These are phyloP conservation scores for Picochlorum sp. DNA, from an alignment of 139 green algal species.

Conservation along the genomic window DNA sequence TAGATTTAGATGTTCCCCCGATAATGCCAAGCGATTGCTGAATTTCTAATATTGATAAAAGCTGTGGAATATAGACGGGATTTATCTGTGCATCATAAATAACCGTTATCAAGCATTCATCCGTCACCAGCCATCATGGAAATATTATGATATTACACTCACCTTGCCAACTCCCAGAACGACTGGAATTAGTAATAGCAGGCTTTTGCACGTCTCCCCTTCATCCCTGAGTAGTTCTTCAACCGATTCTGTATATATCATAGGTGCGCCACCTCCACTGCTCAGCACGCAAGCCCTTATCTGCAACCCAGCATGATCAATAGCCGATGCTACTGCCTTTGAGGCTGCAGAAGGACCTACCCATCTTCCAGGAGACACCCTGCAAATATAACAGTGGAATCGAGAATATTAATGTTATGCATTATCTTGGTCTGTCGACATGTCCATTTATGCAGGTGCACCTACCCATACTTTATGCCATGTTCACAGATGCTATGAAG, in stretches of 20 bases:
- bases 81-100: constrained; percentile 29
- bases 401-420: neutral
- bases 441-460: neutral
- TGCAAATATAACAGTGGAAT: constrained; percentile 17
- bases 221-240: neutral
- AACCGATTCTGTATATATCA: constrained; percentile 18
- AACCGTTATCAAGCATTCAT: neutral
- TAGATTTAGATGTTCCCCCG: constrained; percentile 65
- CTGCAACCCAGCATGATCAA: constrained; percentile 12
- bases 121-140: neutral
- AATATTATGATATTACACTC: neutral
- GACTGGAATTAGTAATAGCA: constrained; percentile 74
- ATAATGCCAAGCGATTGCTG: constrained; percentile 82
- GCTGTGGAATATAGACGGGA: constrained; percentile 63
- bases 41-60: constrained; percentile 54
- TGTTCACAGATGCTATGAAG: constrained; percentile 67
- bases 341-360: constrained; percentile 80
- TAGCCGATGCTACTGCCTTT: constrained; percentile 41
- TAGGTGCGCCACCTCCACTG: constrained; percentile 58
- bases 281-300: constrained; percentile 50
- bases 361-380: constrained; percentile 72
- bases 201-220: neutral
- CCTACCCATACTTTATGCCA: constrained; percentile 49
- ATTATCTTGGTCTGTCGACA: neutral
- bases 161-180: constrained; percentile 70